Percentiles rank a stretch among this genome's conserved stretches.
Evolutionary conservation across 2,329 filamentous ascomycete genomes (phyloP).

Genomic region (Sclerotinia subarctica): DNA sequence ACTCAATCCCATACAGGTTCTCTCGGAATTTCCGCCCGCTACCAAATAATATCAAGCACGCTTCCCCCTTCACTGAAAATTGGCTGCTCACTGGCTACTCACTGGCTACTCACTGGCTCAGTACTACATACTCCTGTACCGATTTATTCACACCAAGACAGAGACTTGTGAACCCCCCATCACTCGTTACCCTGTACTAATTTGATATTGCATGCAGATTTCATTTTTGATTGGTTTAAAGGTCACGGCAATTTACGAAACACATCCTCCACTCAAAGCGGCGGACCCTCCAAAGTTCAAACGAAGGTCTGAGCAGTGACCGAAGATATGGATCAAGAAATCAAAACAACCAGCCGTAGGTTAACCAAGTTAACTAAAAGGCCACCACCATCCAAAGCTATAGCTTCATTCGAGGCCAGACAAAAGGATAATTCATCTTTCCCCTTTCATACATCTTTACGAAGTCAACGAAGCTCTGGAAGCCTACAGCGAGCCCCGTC

Average conservation of each 20-base stretch:
- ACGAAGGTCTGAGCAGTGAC: constrained; percentile 21
- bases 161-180: constrained; percentile 7
- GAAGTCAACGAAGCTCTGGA: constrained; percentile 62
- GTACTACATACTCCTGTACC: constrained; percentile 2
- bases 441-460: constrained; percentile 43
- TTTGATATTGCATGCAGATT: constrained; percentile 20
- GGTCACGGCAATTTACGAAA: constrained; percentile 21
- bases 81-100: background rate
- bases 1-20: background rate
- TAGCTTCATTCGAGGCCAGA: constrained; percentile 49
- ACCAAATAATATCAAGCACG: background rate
- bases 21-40: background rate
- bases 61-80: background rate
- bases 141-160: background rate
- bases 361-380: constrained; percentile 57
- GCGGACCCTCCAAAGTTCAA: constrained; percentile 20
- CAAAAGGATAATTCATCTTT: constrained; percentile 48
- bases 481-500: constrained; percentile 60
- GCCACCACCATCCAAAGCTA: constrained; percentile 40
- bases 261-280: constrained; percentile 22
- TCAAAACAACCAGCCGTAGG: constrained; percentile 47
- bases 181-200: constrained; percentile 18
- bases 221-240: constrained; percentile 18
- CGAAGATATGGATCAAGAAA: constrained; percentile 33
- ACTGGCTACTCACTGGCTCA: background rate